Percentiles rank a stretch among this genome's conserved stretches.
Evolutionary conservation across 257 asterid genomes (phyloP).

Genomic region (Apocynum venetum): DNA sequence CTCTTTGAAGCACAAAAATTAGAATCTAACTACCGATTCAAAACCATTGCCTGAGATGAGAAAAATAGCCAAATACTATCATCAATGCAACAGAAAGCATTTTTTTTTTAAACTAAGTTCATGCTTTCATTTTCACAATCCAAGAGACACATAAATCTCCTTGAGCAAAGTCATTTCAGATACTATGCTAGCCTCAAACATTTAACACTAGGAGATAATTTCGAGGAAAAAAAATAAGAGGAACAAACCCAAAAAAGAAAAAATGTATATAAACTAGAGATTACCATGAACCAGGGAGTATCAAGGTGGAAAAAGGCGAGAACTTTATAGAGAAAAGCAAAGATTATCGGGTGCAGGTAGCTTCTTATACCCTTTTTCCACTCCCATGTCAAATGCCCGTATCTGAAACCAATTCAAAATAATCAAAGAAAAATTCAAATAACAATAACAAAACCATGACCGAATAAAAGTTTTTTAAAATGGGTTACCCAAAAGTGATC

Average conservation of each 20-base stretch:
- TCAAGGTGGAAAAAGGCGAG: conserved; percentile 64
- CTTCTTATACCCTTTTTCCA: conserved; percentile 89
- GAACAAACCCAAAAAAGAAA: conserved; percentile 1
- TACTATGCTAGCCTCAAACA: neutral
- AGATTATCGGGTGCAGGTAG: conserved; percentile 81
- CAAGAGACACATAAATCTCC: neutral
- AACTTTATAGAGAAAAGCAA: conserved; percentile 77
- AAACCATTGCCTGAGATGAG: neutral
- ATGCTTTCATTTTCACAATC: neutral
- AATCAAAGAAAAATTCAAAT: neutral
- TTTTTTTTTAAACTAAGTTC: neutral
- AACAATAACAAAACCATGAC: conserved; percentile 6
- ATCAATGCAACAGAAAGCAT: neutral
- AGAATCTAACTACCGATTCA: neutral
- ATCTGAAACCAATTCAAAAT: conserved; percentile 34
- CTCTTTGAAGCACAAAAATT: neutral
- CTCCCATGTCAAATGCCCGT: conserved; percentile 84
- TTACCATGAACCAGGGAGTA: conserved; percentile 89
- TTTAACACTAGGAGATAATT: neutral
- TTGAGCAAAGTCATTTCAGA: neutral
- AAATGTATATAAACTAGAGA: neutral
- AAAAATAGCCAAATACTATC: neutral
- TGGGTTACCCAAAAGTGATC: conserved; percentile 64
- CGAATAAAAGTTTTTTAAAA: neutral
- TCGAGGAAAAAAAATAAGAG: neutral